Evolutionary conservation across 1,284 basidiomycete genomes (phyloP).

Genomic region (Cryptococcus sp.): DNA sequence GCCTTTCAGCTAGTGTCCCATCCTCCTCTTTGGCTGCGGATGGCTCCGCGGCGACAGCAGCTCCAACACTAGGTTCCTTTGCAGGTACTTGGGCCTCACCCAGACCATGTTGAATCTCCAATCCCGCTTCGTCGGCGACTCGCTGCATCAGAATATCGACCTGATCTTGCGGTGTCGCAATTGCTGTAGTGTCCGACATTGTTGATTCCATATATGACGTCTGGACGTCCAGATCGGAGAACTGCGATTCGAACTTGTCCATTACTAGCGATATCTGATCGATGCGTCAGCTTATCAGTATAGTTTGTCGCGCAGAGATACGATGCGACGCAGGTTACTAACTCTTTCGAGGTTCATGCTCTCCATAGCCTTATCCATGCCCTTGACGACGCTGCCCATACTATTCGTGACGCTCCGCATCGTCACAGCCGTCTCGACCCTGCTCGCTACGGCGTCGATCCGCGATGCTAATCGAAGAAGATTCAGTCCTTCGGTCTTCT

Average conservation of each 20-base stretch:
- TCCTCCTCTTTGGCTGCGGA: conserved; percentile 58
- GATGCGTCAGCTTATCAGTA: background rate
- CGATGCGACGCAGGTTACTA: conserved; percentile 44
- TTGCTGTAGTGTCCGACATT: conserved; percentile 89
- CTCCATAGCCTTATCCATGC: conserved; percentile 99
- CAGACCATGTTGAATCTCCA: conserved; percentile 91
- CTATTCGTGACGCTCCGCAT: conserved; percentile 86
- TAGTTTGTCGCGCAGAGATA: background rate
- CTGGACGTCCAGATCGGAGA: conserved; percentile 96
- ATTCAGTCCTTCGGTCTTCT: conserved; percentile 95
- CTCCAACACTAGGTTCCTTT: conserved; percentile 49
- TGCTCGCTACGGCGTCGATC: conserved; percentile 93
- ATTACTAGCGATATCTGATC: conserved; percentile 94
- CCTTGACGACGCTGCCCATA: conserved; percentile 94
- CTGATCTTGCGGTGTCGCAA: conserved; percentile 94
- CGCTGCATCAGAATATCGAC: conserved; percentile 89
- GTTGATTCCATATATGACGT: conserved; percentile 98
- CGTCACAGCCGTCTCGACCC: conserved; percentile 98
- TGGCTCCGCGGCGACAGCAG: no score
- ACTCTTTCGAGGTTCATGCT: conserved; percentile 97
- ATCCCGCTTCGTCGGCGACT: conserved; percentile 95
- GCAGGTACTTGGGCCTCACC: conserved; percentile 62
- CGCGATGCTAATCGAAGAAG: conserved; percentile 81
- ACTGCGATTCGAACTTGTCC: conserved; percentile 98
- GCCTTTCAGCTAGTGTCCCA: conserved; percentile 40